A percentile compares a stretch with the other conserved stretches of the same genome.
These are phyloP conservation scores for Ophiocordyceps camponoti-rufipedis DNA, from an alignment of 2,329 filamentous ascomycete species.

Conservation along the genomic window DNA sequence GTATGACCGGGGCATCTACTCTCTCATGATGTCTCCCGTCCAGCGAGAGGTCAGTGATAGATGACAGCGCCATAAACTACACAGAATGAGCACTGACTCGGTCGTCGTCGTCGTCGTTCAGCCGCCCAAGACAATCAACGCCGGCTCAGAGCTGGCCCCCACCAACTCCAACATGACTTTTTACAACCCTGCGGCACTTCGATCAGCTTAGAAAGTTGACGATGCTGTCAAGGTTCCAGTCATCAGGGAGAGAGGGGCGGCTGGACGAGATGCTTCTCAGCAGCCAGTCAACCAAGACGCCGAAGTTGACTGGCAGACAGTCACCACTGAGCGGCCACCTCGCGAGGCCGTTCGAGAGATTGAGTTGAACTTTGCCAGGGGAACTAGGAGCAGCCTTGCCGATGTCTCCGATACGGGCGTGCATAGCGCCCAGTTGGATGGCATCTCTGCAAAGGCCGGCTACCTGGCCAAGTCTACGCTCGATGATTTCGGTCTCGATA, in stretches of 20 bases:
- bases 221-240: slow-evolving; percentile 19
- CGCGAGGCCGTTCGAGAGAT: slow-evolving; percentile 6
- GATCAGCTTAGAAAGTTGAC: slow-evolving; percentile 21
- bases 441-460: neutral
- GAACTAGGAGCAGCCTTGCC: slow-evolving; percentile 24
- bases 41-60: slow-evolving; percentile 22
- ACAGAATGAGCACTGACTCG: slow-evolving; percentile 8
- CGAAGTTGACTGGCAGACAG: slow-evolving; percentile 19
- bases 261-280: neutral
- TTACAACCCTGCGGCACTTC: slow-evolving; percentile 18
- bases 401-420: slow-evolving; percentile 20
- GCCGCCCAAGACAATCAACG: neutral
- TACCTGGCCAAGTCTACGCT: neutral
- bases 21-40: slow-evolving; percentile 16
- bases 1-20: slow-evolving; percentile 23
- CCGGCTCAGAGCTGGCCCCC: neutral
- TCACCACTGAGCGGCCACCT: slow-evolving; percentile 11
- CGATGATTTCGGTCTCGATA: neutral
- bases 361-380: slow-evolving; percentile 9
- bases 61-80: slow-evolving; percentile 14
- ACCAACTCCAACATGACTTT: slow-evolving; percentile 9
- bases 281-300: slow-evolving; percentile 2
- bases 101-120: slow-evolving; percentile 1
- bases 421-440: neutral
- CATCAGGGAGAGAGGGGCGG: slow-evolving; percentile 3